phyloP scores from a whole-genome alignment of 2,329 filamentous ascomycete species.

The Aspergillus chevalieri region DNA sequence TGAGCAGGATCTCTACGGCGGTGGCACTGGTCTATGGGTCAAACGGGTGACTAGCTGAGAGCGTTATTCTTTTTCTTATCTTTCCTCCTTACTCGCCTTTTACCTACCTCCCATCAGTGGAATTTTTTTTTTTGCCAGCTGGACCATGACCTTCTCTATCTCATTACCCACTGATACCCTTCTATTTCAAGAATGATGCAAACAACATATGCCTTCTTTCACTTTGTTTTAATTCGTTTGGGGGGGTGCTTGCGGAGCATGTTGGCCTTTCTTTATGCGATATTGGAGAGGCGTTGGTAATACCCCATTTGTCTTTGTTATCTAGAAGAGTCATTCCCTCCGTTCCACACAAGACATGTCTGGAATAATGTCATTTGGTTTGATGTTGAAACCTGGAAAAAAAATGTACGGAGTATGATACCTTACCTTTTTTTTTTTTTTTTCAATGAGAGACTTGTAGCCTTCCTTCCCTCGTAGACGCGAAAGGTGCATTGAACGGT shows the following conservation, averaged over 20 bases:
- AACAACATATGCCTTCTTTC: background rate
- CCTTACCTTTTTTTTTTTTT: too few relatives aligned
- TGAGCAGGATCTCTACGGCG: slow-evolving; percentile 45
- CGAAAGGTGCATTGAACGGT: slow-evolving; percentile 2
- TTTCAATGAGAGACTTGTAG: too few relatives aligned
- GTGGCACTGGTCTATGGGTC: slow-evolving; percentile 66
- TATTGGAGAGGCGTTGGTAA: background rate
- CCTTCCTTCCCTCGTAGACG: too few relatives aligned
- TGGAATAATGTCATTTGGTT: slow-evolving; percentile 2
- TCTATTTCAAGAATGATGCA: background rate
- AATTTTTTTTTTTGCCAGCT: slow-evolving; percentile 5
- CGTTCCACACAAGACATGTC: slow-evolving; percentile 4
- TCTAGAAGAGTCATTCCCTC: background rate
- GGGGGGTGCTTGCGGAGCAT: background rate
- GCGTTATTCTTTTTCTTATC: slow-evolving; percentile 1
- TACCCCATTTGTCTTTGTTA: background rate
- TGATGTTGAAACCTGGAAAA: too few relatives aligned
- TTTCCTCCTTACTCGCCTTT: slow-evolving; percentile 1
- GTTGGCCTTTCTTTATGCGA: background rate
- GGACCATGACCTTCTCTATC: slow-evolving; percentile 3
- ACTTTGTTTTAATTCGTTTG: background rate
- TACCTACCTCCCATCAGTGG: slow-evolving; percentile 1
- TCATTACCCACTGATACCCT: background rate
- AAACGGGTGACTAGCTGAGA: slow-evolving; percentile 62
- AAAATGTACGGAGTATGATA: too few relatives aligned